Evolutionary conservation across 1,139 yeast genomes (phyloP).

Genomic region (Candida freyschussii): DNA sequence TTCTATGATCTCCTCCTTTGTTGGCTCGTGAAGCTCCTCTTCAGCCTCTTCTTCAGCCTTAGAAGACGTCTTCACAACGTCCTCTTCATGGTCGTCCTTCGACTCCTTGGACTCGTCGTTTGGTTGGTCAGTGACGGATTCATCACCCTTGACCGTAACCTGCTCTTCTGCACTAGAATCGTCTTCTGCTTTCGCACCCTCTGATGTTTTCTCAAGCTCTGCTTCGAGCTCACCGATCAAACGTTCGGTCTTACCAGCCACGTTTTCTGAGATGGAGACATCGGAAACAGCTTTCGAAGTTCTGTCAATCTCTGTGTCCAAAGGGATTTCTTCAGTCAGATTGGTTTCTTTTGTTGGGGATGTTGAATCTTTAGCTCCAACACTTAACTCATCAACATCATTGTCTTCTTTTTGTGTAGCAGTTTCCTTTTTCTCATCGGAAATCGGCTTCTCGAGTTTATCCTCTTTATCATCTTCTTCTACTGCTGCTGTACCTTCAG

Average conservation of each 20-base stretch:
- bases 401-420: background rate
- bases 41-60: constrained; percentile 7
- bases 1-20: constrained; percentile 25
- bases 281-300: constrained; percentile 1
- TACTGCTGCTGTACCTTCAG: constrained; percentile 2
- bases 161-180: constrained; percentile 1
- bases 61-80: constrained; percentile 1
- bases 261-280: constrained; percentile 5
- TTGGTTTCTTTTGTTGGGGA: too few species aligned
- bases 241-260: constrained; percentile 21
- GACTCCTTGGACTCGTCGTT: constrained; percentile 3
- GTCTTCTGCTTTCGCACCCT: background rate
- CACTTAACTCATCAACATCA: background rate
- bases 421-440: constrained; percentile 1
- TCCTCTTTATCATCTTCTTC: constrained; percentile 4
- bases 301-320: constrained; percentile 3
- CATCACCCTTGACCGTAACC: constrained; percentile 2
- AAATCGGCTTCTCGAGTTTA: constrained; percentile 9
- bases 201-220: constrained; percentile 9
- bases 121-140: too few species aligned
- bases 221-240: constrained; percentile 21
- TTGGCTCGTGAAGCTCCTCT: constrained; percentile 23
- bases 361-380: too few species aligned
- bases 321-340: too few species aligned
- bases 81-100: constrained; percentile 2